A percentile compares a stretch with the other conserved stretches of the same genome.
Conservation (phyloP, 768 basidiomycete species). For the Russula compacta region DNA sequence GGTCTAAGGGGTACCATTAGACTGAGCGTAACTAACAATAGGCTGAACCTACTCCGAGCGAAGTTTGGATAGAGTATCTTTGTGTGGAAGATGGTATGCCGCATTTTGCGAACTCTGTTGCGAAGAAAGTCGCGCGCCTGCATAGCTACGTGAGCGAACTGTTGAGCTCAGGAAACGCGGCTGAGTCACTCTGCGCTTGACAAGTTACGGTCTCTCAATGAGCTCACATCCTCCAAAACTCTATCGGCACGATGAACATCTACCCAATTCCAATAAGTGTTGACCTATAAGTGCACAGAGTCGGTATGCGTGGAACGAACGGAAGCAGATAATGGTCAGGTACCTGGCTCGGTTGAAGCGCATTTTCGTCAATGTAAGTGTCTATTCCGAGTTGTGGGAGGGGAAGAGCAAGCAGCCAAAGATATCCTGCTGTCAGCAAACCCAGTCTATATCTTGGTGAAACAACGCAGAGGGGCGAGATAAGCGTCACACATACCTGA, state of each 20-base stretch:
- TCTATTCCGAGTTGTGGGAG: conserved; percentile 49
- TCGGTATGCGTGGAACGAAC: background rate
- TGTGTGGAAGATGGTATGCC: conserved; percentile 69
- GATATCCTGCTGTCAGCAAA: conserved; percentile 56
- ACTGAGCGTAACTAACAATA: background rate
- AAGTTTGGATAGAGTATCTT: conserved; percentile 48
- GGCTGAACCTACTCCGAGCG: conserved; percentile 38
- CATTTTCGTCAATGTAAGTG: conserved; percentile 93
- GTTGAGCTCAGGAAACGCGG: background rate
- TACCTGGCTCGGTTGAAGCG: conserved; percentile 88
- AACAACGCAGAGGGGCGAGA: conserved; percentile 1
- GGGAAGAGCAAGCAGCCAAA: conserved; percentile 82
- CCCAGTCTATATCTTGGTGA: conserved; percentile 33
- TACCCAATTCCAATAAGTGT: conserved; percentile 85
- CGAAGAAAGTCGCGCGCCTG: conserved; percentile 60
- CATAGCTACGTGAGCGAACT: conserved; percentile 1
- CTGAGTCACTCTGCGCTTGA: conserved; percentile 61
- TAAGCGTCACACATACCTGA: conserved; percentile 9
- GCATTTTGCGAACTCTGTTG: conserved; percentile 57
- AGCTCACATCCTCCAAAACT: conserved; percentile 66
- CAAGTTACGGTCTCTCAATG: conserved; percentile 50
- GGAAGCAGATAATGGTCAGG: conserved; percentile 11
- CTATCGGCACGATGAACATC: conserved; percentile 81
- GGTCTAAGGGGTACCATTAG: conserved; percentile 30
- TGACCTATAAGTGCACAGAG: conserved; percentile 47